Conservation (phyloP, 1,284 basidiomycete genomes). For the Xerocomus cyaneibrunnescens region DNA sequence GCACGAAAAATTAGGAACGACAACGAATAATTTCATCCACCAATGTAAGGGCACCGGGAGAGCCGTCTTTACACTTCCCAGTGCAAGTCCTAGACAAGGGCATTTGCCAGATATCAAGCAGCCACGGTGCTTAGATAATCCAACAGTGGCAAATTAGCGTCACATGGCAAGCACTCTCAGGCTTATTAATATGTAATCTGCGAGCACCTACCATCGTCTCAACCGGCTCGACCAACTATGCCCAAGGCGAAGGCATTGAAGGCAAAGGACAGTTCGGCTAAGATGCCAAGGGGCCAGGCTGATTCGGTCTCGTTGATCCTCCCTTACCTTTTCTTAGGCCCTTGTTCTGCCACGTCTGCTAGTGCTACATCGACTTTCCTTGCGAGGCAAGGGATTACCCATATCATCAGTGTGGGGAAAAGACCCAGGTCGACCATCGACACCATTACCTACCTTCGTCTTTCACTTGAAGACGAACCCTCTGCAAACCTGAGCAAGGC, state of each 20-base stretch:
- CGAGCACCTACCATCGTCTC: not conserved
- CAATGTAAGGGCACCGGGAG: no score
- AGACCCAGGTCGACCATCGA: constrained; percentile 2
- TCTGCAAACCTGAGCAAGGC: constrained; percentile 8
- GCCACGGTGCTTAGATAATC: no score
- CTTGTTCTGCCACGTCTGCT: constrained; percentile 7
- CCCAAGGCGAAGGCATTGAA: not conserved
- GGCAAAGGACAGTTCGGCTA: not conserved
- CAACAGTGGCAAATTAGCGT: no score
- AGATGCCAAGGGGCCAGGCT: not conserved
- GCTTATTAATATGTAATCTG: no score
- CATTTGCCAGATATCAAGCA: no score
- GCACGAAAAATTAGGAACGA: no score
- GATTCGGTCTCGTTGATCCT: constrained; percentile 9
- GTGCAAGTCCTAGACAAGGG: no score
- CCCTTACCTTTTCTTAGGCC: constrained; percentile 14
- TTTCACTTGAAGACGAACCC: constrained; percentile 15
- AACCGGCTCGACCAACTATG: not conserved
- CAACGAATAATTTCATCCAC: no score
- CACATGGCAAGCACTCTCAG: no score
- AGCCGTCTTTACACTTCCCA: no score
- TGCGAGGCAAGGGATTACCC: constrained; percentile 11
- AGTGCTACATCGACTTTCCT: constrained; percentile 7
- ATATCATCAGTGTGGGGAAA: constrained; percentile 16
- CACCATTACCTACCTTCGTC: constrained; percentile 9